These are phyloP conservation scores for Fagopyrum tataricum DNA, from an alignment of 148 eudicot genomes.

Conservation along the genomic window DNA sequence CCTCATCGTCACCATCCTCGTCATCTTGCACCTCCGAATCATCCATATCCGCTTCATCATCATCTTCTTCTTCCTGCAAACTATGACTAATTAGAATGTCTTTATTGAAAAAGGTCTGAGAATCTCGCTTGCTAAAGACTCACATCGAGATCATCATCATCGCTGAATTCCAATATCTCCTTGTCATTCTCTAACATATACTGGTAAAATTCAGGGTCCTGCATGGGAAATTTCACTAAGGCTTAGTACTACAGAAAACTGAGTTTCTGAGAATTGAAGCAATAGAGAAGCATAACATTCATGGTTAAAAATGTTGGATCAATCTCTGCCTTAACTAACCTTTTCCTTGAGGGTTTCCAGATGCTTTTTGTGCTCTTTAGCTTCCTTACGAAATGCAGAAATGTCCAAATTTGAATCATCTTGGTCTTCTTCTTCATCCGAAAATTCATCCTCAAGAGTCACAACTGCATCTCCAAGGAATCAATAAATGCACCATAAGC, in stretches of 20 bases:
- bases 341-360: constrained; percentile 64
- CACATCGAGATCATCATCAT: constrained; percentile 75
- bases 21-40: constrained; percentile 20
- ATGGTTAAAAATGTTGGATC: background rate
- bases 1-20: constrained; percentile 21
- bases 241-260: constrained; percentile 3
- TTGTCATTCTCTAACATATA: constrained; percentile 75
- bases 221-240: constrained; percentile 14
- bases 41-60: constrained; percentile 18
- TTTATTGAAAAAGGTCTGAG: constrained; percentile 8
- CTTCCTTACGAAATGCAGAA: constrained; percentile 30
- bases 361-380: constrained; percentile 50
- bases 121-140: constrained; percentile 26
- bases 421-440: constrained; percentile 22
- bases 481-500: background rate
- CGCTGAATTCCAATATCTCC: constrained; percentile 74
- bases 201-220: constrained; percentile 91
- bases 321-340: constrained; percentile 25
- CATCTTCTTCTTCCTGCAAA: constrained; percentile 3
- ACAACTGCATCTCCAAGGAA: constrained; percentile 25
- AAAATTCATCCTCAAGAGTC: constrained; percentile 21
- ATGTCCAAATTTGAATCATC: constrained; percentile 10
- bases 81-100: background rate
- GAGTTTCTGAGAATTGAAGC: background rate
- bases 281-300: background rate